phyloP scores from a whole-genome alignment of 257 asterid species.

The Cordia subcordata region DNA sequence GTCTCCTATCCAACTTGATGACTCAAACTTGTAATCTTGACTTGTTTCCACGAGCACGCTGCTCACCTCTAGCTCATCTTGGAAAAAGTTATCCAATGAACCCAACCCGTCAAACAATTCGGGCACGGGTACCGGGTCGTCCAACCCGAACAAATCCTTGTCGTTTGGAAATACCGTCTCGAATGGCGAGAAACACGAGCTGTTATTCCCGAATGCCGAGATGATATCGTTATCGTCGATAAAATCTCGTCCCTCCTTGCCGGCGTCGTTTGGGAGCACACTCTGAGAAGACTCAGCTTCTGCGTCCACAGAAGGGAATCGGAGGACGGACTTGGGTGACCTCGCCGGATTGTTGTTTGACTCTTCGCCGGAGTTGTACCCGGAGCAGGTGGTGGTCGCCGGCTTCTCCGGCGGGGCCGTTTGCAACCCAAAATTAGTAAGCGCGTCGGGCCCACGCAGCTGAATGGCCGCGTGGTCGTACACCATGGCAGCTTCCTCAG shows the following conservation, averaged over 20 bases:
- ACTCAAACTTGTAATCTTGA: conserved; percentile 35
- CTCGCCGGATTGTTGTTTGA: conserved; percentile 37
- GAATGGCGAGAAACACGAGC: conserved; percentile 30
- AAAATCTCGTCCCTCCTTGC: conserved; percentile 13
- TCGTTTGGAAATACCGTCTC: conserved; percentile 29
- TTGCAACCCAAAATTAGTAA: conserved; percentile 51
- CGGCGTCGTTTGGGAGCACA: conserved; percentile 23
- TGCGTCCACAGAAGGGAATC: conserved; percentile 38
- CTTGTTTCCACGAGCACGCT: conserved; percentile 43
- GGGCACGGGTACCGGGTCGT: conserved; percentile 31
- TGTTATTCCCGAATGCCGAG: conserved; percentile 21
- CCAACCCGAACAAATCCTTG: conserved; percentile 44
- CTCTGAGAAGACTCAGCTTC: conserved; percentile 39
- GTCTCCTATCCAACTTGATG: conserved; percentile 28
- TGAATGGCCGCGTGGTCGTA: conserved; percentile 97
- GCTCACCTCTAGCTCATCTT: conserved; percentile 21
- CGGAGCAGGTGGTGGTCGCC: conserved; percentile 29
- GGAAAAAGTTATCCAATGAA: conserved; percentile 34
- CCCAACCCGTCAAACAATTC: conserved; percentile 44
- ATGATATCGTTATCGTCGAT: background rate
- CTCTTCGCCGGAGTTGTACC: conserved; percentile 73
- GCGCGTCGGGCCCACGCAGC: conserved; percentile 95
- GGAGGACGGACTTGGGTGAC: conserved; percentile 81
- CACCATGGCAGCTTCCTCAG: conserved; percentile 98
- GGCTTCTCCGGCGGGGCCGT: conserved; percentile 20